Percentiles rank a stretch among this genome's conserved stretches.
These are phyloP conservation scores for Harringtonia lauricola DNA, from an alignment of 2,329 filamentous ascomycete species.

Conservation along the genomic window DNA sequence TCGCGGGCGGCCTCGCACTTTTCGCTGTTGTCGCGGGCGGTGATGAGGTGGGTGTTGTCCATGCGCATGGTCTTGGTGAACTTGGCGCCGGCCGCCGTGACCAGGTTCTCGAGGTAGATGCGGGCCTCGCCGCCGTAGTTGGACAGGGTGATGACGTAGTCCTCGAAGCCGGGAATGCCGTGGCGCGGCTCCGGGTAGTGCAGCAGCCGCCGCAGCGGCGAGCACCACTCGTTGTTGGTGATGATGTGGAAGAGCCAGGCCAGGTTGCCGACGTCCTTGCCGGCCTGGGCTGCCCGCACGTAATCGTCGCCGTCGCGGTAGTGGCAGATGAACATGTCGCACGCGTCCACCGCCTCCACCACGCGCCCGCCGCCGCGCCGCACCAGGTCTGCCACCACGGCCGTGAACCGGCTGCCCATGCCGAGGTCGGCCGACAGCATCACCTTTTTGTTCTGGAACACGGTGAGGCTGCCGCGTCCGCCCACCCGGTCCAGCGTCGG, in stretches of 20 bases:
- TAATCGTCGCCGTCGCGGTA: constrained; percentile 78
- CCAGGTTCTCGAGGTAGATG: constrained; percentile 85
- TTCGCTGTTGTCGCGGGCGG: constrained; percentile 78
- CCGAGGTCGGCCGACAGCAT: constrained; percentile 67
- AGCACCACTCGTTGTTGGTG: constrained; percentile 79
- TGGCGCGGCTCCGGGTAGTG: constrained; percentile 78
- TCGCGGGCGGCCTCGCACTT: constrained; percentile 88
- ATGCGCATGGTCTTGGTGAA: constrained; percentile 93
- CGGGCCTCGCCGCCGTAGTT: constrained; percentile 95
- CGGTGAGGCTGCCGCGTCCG: constrained; percentile 44
- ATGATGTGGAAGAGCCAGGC: constrained; percentile 93
- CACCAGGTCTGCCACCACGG: constrained; percentile 62
- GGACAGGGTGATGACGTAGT: constrained; percentile 74
- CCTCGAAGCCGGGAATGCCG: constrained; percentile 70
- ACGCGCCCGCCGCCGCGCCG: constrained; percentile 58
- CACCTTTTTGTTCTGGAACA: constrained; percentile 69
- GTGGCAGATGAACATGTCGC: constrained; percentile 78
- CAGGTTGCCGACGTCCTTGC: constrained; percentile 82
- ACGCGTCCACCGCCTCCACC: constrained; percentile 52
- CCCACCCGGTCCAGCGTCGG: constrained; percentile 25
- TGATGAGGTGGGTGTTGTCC: constrained; percentile 92
- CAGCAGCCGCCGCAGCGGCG: constrained; percentile 67
- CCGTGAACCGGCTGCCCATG: constrained; percentile 54
- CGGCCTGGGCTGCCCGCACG: constrained; percentile 58
- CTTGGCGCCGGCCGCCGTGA: constrained; percentile 70